Evolutionary conservation across 164 flowering plant genomes (phyloP).

Genomic region (Kalanchoe fedtschenkoi): DNA sequence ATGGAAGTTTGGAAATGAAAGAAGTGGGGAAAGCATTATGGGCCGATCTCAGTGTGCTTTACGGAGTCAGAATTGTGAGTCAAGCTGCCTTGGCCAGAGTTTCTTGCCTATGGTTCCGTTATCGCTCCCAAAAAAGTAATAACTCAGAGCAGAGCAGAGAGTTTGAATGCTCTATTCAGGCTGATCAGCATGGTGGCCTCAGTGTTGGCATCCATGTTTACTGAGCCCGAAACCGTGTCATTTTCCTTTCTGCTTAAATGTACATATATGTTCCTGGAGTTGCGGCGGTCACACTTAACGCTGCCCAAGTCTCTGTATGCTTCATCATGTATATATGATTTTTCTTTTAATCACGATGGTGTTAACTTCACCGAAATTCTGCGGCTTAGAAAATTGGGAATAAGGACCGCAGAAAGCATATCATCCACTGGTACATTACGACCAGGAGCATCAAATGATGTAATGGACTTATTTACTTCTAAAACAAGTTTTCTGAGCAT

Average conservation of each 20-base stretch:
- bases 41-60: not conserved
- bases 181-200: not conserved
- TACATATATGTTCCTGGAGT: not conserved
- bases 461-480: too few species aligned
- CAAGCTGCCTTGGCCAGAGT: not conserved
- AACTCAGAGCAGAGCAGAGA: not conserved
- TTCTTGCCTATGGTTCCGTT: slow-evolving; percentile 1
- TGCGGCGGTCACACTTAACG: not conserved
- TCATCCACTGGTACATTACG: too few species aligned
- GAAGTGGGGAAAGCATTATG: not conserved
- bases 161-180: slow-evolving; percentile 1
- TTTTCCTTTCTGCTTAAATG: not conserved
- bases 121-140: not conserved
- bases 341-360: not conserved
- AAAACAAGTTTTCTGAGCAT: too few species aligned
- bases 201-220: slow-evolving; percentile 1
- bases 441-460: too few species aligned
- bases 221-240: not conserved
- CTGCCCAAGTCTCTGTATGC: not conserved
- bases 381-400: too few species aligned
- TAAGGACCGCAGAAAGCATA: too few species aligned
- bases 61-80: not conserved
- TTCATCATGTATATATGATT: not conserved
- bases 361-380: too few species aligned
- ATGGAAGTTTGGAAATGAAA: not conserved